A percentile compares a stretch with the other conserved stretches of the same genome.
Conservation (phyloP, 306 rosid species). For the Gastrolobium bilobum region DNA sequence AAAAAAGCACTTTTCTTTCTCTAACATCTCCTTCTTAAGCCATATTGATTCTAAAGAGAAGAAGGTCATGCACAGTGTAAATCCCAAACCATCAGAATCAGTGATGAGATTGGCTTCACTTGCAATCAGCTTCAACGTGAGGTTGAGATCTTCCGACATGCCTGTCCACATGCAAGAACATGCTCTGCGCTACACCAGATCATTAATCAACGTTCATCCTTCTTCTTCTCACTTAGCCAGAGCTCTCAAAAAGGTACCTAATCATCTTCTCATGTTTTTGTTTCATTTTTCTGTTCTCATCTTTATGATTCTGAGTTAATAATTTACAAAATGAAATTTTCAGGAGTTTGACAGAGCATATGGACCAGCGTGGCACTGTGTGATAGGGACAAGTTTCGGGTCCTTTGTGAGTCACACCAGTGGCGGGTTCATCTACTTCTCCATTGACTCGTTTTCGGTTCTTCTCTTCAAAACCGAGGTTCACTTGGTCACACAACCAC, state of each 20-base stretch:
- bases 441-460: conserved; percentile 70
- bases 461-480: conserved; percentile 81
- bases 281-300: background rate
- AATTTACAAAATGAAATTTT: background rate
- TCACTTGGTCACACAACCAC: conserved; percentile 55
- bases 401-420: conserved; percentile 73
- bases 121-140: conserved; percentile 65
- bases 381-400: conserved; percentile 77
- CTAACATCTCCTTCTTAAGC: too few species aligned
- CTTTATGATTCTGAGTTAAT: background rate
- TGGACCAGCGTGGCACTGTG: conserved; percentile 81
- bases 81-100: conserved; percentile 8
- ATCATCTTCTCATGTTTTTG: background rate
- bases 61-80: background rate
- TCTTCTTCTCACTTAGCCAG: conserved; percentile 62
- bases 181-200: conserved; percentile 62
- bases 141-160: conserved; percentile 75
- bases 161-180: conserved; percentile 69
- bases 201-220: conserved; percentile 42
- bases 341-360: conserved; percentile 68
- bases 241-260: conserved; percentile 67
- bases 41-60: conserved; percentile 38
- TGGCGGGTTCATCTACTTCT: conserved; percentile 70
- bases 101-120: conserved; percentile 60
- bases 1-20: too few species aligned